Conservation (phyloP, 768 basidiomycete species). For the Russula emetica region DNA sequence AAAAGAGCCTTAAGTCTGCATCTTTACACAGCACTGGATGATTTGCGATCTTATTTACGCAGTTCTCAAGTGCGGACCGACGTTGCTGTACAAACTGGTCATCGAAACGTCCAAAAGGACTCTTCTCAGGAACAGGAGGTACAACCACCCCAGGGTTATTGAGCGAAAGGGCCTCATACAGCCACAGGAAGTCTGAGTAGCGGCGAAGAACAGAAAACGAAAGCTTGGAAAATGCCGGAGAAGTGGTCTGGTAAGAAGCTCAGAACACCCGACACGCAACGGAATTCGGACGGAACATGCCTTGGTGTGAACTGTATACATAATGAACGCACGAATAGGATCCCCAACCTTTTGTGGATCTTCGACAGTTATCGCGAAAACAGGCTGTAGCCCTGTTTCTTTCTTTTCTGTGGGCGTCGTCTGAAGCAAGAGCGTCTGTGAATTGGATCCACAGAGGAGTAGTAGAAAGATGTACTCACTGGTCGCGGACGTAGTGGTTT, state of each 20-base stretch:
- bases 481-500: conserved; percentile 32
- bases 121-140: conserved; percentile 95
- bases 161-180: conserved; percentile 78
- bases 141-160: conserved; percentile 98
- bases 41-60: conserved; percentile 87
- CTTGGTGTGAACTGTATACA: conserved; percentile 92
- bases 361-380: conserved; percentile 86
- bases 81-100: conserved; percentile 88
- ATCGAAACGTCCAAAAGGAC: conserved; percentile 87
- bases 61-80: conserved; percentile 78
- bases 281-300: conserved; percentile 40
- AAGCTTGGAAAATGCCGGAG: conserved; percentile 75
- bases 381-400: conserved; percentile 53
- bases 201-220: conserved; percentile 92
- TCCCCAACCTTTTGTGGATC: conserved; percentile 98
- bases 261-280: background rate
- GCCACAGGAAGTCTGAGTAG: conserved; percentile 96
- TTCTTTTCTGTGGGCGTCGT: conserved; percentile 28
- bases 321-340: conserved; percentile 87
- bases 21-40: conserved; percentile 90
- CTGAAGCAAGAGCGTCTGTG: conserved; percentile 10
- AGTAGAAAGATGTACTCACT: conserved; percentile 29
- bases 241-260: conserved; percentile 59
- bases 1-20: conserved; percentile 79
- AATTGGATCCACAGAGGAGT: conserved; percentile 3